Base-by-base conservation (phyloP, 768 basidiomycete species). In the Boletus coccyginus region DNA sequence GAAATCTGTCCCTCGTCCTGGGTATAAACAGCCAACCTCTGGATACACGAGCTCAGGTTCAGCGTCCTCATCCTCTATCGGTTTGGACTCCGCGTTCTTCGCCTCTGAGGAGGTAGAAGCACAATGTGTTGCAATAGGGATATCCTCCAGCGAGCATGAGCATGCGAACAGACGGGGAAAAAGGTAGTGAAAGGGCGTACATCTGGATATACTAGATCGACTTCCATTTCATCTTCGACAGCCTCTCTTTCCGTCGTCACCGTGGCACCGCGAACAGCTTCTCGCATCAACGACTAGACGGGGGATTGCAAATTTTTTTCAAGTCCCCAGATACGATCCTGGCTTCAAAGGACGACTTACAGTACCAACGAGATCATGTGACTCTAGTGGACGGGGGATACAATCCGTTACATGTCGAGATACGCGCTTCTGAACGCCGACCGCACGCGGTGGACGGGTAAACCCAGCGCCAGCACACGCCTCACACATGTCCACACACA, bases 171-270 rank as follows among this genome's bases (percentile, higher is more conserved):
- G 8, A n/a, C 7, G 3, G 13, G n/a, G n/a, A n/a, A 5, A 41
- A 38, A 19, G 17, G 12, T 1, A 21, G 52, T 10, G 1, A 29
- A 39, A 14, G n/a, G 32, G 27, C 62, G 39, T 19, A 69, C 68
- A 24, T 67, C 60, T 12, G 69, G 67, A 55, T 71, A 71, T 0
- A 58, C 27, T 3, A 69, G 41, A 8, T 69, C 60, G 5, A 56
- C 14, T 21, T 66, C 60, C 21, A 16, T 17, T 1, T 58, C 63
- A 10, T 57, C 24, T 3, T 53, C 46, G 13, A 29, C 31, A 1
- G 7, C 19, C 52, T 16, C 13, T n/a, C 11, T 11, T 16, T 36
- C 13, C 33, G 35, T 27, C 11, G 53, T 12, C 7, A 1, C 43
- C 10, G 2, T 38, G 9, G 40, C 17, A 17, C n/a, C n/a, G 7